A percentile compares a stretch with the other conserved stretches of the same genome.
These are phyloP conservation scores for Chaetomiaceae sp. DNA, from an alignment of 2,329 filamentous ascomycete genomes.

Conservation along the genomic window DNA sequence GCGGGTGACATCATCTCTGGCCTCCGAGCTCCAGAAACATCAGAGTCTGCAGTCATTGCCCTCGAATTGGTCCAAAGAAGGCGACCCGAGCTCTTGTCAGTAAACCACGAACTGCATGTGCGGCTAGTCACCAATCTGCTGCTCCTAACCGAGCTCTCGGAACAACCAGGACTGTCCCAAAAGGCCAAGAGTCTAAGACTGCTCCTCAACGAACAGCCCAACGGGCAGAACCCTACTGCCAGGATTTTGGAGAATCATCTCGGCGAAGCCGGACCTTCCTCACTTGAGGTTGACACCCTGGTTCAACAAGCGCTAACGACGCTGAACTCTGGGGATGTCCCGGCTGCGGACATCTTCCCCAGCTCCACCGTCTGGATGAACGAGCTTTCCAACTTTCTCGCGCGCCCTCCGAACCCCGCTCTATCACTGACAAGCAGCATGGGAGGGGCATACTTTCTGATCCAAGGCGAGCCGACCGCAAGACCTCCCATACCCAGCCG, in stretches of 20 bases:
- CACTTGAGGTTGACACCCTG: slow-evolving; percentile 52
- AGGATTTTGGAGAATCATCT: slow-evolving; percentile 53
- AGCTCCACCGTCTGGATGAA: slow-evolving; percentile 59
- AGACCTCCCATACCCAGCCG: slow-evolving; percentile 34
- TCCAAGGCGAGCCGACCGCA: slow-evolving; percentile 33
- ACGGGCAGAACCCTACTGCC: slow-evolving; percentile 42
- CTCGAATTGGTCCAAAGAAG: slow-evolving; percentile 46
- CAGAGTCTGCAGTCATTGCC: slow-evolving; percentile 36
- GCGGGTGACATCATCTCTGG: slow-evolving; percentile 27
- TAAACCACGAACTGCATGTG: slow-evolving; percentile 44
- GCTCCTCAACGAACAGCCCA: slow-evolving; percentile 41
- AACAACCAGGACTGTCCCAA: slow-evolving; percentile 35
- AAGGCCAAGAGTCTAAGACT: slow-evolving; percentile 41
- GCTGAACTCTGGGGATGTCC: slow-evolving; percentile 32
- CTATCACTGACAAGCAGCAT: slow-evolving; percentile 70
- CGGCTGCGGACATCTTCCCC: slow-evolving; percentile 54
- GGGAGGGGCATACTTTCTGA: slow-evolving; percentile 64
- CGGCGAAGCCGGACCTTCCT: slow-evolving; percentile 43
- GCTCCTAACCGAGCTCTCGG: slow-evolving; percentile 47
- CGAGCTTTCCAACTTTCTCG: slow-evolving; percentile 54
- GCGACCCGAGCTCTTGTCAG: slow-evolving; percentile 40
- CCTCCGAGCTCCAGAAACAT: slow-evolving; percentile 23
- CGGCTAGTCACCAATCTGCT: slow-evolving; percentile 49
- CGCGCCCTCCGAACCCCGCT: slow-evolving; percentile 51
- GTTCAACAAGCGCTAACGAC: slow-evolving; percentile 44